Evolutionary conservation across 2,329 filamentous ascomycete species (phyloP).

Genomic region (Lachnellula subtilissima): DNA sequence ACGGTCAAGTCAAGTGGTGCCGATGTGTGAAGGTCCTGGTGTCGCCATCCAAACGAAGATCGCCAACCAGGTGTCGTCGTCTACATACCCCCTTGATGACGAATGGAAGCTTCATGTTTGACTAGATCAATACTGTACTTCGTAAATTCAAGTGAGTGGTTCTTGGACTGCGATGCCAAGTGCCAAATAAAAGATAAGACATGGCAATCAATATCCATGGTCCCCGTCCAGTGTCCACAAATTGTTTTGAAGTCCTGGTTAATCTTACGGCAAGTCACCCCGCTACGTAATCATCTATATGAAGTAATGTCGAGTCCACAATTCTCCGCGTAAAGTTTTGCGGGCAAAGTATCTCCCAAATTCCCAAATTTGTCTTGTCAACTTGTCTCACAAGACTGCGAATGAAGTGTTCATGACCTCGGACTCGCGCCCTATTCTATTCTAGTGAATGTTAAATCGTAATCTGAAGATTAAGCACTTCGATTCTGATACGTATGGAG

Average conservation of each 20-base stretch:
- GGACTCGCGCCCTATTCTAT: not conserved
- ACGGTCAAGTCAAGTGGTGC: not conserved
- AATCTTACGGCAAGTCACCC: too few species aligned
- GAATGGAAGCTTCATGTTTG: not conserved
- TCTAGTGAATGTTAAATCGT: not conserved
- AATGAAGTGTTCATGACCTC: too few species aligned
- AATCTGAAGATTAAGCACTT: not conserved
- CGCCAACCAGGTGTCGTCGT: not conserved
- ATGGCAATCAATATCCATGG: too few species aligned
- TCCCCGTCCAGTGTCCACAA: too few species aligned
- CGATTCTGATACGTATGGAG: not conserved
- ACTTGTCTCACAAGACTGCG: not conserved
- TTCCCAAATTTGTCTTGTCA: not conserved
- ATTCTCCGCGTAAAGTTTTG: not conserved
- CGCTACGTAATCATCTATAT: not conserved
- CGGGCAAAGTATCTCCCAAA: not conserved
- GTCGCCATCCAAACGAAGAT: not conserved
- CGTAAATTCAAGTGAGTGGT: too few species aligned
- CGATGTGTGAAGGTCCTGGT: not conserved
- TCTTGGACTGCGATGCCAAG: too few species aligned
- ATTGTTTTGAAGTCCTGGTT: too few species aligned
- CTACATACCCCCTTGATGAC: not conserved
- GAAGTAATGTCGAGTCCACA: not conserved
- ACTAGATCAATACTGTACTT: too few species aligned
- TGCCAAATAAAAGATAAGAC: too few species aligned